Evolutionary conservation across 805 yeast species (phyloP), one percentile per base, ranked within the genome.

Genomic region (Saturnispora sanitii): DNA sequence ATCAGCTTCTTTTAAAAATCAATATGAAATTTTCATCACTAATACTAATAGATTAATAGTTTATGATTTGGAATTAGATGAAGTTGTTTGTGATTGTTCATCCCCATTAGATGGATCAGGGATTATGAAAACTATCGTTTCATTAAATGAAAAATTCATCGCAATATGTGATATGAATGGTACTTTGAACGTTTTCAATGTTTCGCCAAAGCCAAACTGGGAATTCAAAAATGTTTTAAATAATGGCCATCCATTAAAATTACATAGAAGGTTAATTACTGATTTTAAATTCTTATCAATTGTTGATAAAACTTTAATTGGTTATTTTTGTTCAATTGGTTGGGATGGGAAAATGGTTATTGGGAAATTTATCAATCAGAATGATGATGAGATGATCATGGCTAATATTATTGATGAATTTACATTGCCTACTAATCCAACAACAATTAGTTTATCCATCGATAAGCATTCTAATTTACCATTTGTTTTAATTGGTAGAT

Each of bases 321-420:
- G 63, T 16, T 68, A 64, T 47, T 48, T 79, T 17, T 62, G 71
- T 9, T 70, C 82, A 1, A 60, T 75, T 45, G 85, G 87, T 3
- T 70, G 79, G 71, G 88, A 81, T 56, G 58, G 64, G 39, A 53
- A 52, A 18, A 40, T 78, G 2, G 65, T 60, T 36, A 53, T 70
- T 28, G 57, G 68, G 40, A 49, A 53, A 40, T 37, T 70, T 2
- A 18, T 37, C 9, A 29, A 23, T 23, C 11, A 38, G 2, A 43
- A 49, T 12, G 29, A 33, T 2, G 23, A 11, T 26, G 18, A 13
- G 2, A 40, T 50, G 1, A 33, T 45, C 19, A 27, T 11, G 13
- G 33, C 54, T 2, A 37, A 37, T 11, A 18, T 56, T 51, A 8
- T 45, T 48, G 45, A 53, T 51, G 40, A 53, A 41, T 33, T 51